Base-by-base conservation (phyloP, 345 rosid species). In the Stellera chamaejasme region DNA sequence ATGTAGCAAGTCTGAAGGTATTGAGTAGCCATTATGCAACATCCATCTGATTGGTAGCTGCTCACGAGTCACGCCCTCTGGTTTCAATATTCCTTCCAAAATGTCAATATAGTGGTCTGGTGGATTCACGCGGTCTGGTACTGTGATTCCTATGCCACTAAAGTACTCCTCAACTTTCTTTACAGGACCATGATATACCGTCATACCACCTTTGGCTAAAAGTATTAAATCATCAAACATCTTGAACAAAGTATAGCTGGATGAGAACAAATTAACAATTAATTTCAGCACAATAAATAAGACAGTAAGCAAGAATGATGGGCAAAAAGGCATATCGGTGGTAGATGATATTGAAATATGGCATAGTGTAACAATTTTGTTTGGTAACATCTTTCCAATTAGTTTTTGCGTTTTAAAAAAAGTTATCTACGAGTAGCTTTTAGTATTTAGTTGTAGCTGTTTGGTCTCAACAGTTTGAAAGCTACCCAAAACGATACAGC, bases 201-300 rank as follows among this genome's bases (percentile, higher is more conserved):
- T 78, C 6, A 82, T 67, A 11, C 97, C 97, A 56, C 97, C 97
- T 78, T 82, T 86, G 54, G 95, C 95, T 58, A 90, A 83, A 60
- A 90, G 82, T 62, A 90, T 78, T 68, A 90, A 73, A 71, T 90
- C 97, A 57, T 90, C 95, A 71, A 90, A 90, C 97, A 84, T 90
- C 74, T 80, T 84, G 90, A 82, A 86, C 78, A 86, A 63, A 6
- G 87, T 65, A 61, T 77, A 84, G 73, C 91, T 89, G 81, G 54
- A 67, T 63, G 64, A 76, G 52, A 55, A 69, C 23, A 59, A 61
- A 54, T 15, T 43, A 66, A 58, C 13, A 27, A 61, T 68, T 63
- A 63, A 10, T 45, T 57, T 59, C 43, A 10, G 54, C 10, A 57
- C 11, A 16, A 13, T 2, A 26, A 26, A 11, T 46, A 32, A 32